phyloP scores from a whole-genome alignment of 2,329 filamentous ascomycete species.

The Calonectria henricotiae region DNA sequence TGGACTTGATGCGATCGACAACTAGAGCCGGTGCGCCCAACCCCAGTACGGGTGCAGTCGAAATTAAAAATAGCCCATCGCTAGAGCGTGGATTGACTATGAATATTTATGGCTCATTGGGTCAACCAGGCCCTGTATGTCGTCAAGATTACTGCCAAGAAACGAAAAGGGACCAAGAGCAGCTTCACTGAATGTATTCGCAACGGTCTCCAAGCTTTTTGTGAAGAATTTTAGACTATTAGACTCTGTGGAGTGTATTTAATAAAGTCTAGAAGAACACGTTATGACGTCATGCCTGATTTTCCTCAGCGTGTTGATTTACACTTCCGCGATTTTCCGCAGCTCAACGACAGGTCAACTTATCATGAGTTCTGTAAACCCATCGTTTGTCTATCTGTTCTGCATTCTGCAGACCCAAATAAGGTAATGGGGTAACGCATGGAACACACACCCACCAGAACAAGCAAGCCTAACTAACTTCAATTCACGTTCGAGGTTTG shows the following conservation, averaged over 20 bases:
- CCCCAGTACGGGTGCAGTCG: not conserved
- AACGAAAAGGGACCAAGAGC: not conserved
- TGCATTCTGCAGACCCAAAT: conserved; percentile 5
- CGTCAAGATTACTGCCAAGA: conserved; percentile 6
- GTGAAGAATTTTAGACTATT: not conserved
- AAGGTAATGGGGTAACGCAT: not conserved
- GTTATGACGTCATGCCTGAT: not conserved
- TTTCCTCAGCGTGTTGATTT: not conserved
- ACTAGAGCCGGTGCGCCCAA: not conserved
- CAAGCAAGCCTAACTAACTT: too few species aligned
- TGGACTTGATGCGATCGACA: not conserved
- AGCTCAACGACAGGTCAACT: not conserved
- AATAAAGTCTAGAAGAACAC: not conserved
- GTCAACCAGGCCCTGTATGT: not conserved
- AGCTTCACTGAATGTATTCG: conserved; percentile 7
- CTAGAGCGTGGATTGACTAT: not conserved
- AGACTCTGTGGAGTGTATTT: not conserved
- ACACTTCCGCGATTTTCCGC: not conserved
- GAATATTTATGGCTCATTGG: not conserved
- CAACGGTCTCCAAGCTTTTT: not conserved
- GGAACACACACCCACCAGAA: not conserved
- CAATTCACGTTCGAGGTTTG: too few species aligned
- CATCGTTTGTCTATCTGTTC: not conserved
- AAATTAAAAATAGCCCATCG: not conserved
- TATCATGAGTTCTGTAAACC: not conserved